Evolutionary conservation across 1,284 basidiomycete genomes (phyloP).

Genomic region (Melampsora medusae): DNA sequence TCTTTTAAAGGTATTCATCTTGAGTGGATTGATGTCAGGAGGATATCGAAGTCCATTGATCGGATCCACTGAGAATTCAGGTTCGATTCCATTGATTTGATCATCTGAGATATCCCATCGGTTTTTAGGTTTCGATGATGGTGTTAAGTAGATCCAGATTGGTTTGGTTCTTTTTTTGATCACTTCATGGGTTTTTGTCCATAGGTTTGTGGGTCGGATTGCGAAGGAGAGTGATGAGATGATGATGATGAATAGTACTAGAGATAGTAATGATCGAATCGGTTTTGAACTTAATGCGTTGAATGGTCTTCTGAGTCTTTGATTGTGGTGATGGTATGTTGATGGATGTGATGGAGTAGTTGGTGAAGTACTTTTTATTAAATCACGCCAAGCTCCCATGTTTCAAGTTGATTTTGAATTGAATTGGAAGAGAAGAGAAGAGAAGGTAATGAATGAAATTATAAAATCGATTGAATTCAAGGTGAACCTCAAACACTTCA

Average conservation of each 20-base stretch:
- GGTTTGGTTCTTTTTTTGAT: neutral
- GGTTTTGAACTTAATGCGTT: constrained; percentile 4
- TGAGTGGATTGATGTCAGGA: constrained; percentile 8
- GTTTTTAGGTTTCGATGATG: neutral
- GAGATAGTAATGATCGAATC: neutral
- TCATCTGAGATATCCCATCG: neutral
- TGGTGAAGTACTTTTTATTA: neutral
- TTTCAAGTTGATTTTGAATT: neutral
- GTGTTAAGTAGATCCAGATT: neutral
- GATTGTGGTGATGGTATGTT: neutral
- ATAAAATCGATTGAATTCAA: too few species aligned
- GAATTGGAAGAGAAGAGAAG: too few species aligned
- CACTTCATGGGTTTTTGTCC: neutral
- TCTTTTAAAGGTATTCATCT: neutral
- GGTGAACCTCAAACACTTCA: too few species aligned
- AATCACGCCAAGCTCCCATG: neutral
- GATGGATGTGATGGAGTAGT: neutral
- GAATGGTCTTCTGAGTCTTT: neutral
- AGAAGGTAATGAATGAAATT: too few species aligned
- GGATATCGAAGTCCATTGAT: constrained; percentile 15
- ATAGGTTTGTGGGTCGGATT: neutral
- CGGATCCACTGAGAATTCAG: neutral
- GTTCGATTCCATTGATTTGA: neutral
- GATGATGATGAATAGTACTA: neutral
- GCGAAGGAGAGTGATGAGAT: neutral